Evolutionary conservation across 257 asterid genomes (phyloP).

Genomic region (Primulina eburnea): DNA sequence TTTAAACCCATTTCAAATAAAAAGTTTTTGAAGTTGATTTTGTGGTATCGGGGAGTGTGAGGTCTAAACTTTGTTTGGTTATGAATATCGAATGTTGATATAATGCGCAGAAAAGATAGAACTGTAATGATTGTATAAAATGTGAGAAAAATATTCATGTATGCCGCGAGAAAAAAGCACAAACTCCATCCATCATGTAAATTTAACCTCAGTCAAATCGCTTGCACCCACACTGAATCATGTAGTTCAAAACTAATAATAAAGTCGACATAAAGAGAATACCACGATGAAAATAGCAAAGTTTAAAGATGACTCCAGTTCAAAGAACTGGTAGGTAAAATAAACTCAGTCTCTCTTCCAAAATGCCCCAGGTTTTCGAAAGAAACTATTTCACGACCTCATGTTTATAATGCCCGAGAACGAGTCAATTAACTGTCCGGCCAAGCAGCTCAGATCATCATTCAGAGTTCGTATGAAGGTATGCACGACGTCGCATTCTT

Average conservation of each 20-base stretch:
- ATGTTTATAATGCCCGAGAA: neutral
- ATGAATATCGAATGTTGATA: too few relatives aligned
- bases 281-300: neutral
- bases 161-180: too few relatives aligned
- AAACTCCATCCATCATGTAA: too few relatives aligned
- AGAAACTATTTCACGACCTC: neutral
- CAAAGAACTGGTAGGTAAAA: neutral
- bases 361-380: neutral
- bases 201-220: too few relatives aligned
- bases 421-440: neutral
- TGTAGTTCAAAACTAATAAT: neutral
- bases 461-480: neutral
- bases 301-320: neutral
- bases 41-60: too few relatives aligned
- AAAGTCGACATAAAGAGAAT: neutral
- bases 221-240: neutral
- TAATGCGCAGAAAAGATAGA: too few relatives aligned
- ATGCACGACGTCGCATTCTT: neutral
- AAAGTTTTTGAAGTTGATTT: too few relatives aligned
- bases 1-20: too few relatives aligned
- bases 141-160: too few relatives aligned
- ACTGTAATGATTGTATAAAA: too few relatives aligned
- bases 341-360: neutral
- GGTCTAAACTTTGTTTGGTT: too few relatives aligned
- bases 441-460: neutral